A percentile compares a stretch with the other conserved stretches of the same genome.
Evolutionary conservation across 768 basidiomycete genomes (phyloP).

Genomic region (Cystobasidium tubakii): DNA sequence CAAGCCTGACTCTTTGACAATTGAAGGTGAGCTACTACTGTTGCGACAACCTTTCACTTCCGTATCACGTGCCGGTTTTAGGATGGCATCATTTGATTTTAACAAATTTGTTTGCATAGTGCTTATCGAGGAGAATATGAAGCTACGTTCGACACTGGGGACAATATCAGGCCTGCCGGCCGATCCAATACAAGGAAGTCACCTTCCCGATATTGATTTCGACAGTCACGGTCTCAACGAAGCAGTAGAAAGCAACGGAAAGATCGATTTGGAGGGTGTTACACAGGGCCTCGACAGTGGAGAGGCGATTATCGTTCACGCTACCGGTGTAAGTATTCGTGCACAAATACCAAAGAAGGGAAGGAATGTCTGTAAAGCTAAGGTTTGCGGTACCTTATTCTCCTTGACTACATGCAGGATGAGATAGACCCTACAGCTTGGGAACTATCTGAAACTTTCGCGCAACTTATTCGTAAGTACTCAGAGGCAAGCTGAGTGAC

Average conservation of each 20-base stretch:
- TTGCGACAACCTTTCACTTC: too few species aligned
- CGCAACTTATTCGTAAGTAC: not conserved
- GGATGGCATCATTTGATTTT: not conserved
- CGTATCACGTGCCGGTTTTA: not conserved
- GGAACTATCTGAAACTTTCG: constrained; percentile 11
- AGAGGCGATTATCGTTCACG: not conserved
- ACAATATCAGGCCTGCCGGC: not conserved
- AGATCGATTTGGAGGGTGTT: constrained; percentile 5
- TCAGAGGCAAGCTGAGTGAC: not conserved
- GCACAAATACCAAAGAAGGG: too few species aligned
- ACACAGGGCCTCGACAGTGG: not conserved
- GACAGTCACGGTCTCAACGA: not conserved
- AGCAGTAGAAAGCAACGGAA: not conserved
- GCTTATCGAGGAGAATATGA: constrained; percentile 1
- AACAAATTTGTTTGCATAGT: not conserved
- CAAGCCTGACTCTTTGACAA: not conserved
- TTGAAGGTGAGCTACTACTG: not conserved
- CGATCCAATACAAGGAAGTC: not conserved
- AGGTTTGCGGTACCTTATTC: too few species aligned
- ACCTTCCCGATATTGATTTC: not conserved
- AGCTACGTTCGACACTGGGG: not conserved
- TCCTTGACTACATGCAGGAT: not conserved
- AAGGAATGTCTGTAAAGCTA: too few species aligned
- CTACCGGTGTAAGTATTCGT: not conserved
- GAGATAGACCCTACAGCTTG: constrained; percentile 14